These are phyloP conservation scores for Boechera stricta DNA, from an alignment of 345 rosid genomes.

Conservation along the genomic window DNA sequence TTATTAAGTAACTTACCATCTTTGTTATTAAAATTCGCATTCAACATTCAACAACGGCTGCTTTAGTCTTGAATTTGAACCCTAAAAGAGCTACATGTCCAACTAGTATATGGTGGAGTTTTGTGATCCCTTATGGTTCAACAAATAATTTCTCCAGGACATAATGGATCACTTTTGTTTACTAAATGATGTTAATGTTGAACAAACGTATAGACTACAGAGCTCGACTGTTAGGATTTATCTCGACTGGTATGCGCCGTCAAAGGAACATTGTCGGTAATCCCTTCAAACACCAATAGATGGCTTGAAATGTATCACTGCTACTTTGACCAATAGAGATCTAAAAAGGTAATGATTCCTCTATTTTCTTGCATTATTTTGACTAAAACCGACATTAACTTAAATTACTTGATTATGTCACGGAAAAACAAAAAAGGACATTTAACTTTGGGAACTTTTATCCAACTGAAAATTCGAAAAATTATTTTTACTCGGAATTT, in stretches of 20 bases:
- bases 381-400: slow-evolving; percentile 11
- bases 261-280: slow-evolving; percentile 34
- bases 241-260: slow-evolving; percentile 11
- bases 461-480: background rate
- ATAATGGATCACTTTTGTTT: background rate
- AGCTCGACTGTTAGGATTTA: background rate
- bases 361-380: slow-evolving; percentile 23
- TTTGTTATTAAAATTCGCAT: background rate
- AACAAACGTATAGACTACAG: background rate
- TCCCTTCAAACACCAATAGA: slow-evolving; percentile 12
- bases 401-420: slow-evolving; percentile 4
- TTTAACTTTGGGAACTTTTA: background rate
- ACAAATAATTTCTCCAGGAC: background rate
- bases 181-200: background rate
- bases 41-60: background rate
- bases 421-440: background rate
- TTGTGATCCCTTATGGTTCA: background rate
- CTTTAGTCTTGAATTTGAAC: background rate
- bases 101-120: background rate
- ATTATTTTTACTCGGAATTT: background rate
- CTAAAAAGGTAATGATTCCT: background rate
- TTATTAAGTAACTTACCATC: background rate
- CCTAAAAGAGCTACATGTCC: background rate
- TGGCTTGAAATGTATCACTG: slow-evolving; percentile 12
- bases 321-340: slow-evolving; percentile 33